A percentile compares a stretch with the other conserved stretches of the same genome.
phyloP scores from a whole-genome alignment of 73 alveolate genomes.

The Paramecium primaurelia region DNA sequence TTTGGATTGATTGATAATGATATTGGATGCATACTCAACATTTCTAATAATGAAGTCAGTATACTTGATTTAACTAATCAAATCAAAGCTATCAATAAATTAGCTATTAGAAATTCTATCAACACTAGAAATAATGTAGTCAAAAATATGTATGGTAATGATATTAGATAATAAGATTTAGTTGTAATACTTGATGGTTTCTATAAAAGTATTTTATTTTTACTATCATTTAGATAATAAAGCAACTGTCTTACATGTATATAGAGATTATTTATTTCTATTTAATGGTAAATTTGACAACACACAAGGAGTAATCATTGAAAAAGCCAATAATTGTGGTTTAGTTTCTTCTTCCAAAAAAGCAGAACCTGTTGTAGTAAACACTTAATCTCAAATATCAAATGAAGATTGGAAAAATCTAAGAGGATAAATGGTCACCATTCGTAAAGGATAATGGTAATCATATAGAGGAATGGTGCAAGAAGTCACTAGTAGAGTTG shows the following conservation, averaged over 20 bases:
- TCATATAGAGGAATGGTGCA: slow-evolving; percentile 2
- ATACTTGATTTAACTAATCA: neutral
- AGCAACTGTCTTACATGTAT: slow-evolving; percentile 30
- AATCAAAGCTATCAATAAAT: neutral
- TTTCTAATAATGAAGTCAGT: neutral
- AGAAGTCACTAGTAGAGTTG: neutral
- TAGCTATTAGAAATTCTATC: neutral
- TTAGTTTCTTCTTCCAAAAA: neutral
- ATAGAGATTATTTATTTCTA: slow-evolving; percentile 29
- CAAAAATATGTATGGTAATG: slow-evolving; percentile 36
- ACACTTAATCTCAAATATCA: neutral
- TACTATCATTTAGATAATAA: neutral
- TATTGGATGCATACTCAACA: slow-evolving; percentile 2
- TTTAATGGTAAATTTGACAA: slow-evolving; percentile 29
- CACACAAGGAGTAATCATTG: slow-evolving; percentile 17
- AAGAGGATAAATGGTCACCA: neutral
- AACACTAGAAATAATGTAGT: slow-evolving; percentile 18
- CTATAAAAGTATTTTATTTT: neutral
- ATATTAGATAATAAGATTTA: slow-evolving; percentile 4
- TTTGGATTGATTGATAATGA: slow-evolving; percentile 24
- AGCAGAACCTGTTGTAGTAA: neutral
- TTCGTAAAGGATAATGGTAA: neutral
- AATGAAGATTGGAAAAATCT: neutral
- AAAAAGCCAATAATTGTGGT: slow-evolving; percentile 37
- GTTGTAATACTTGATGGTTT: slow-evolving; percentile 24